phyloP scores from a whole-genome alignment of 495 filamentous ascomycete genomes.

The Cercophora newfieldiana region DNA sequence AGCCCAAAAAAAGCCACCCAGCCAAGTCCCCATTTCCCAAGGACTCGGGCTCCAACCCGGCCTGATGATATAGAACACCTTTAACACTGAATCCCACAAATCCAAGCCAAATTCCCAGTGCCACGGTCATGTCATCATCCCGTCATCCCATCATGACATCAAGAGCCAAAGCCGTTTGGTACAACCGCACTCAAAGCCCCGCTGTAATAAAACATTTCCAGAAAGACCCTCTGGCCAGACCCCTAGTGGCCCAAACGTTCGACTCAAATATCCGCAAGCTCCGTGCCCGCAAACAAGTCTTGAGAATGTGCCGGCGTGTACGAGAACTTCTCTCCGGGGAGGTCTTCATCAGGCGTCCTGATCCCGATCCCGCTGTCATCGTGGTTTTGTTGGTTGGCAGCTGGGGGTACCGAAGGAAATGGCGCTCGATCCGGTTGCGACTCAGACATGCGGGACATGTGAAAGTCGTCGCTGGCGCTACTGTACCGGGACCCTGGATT shows the following conservation, averaged over 20 bases:
- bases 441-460: constrained; percentile 35
- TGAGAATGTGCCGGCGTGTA: constrained; percentile 34
- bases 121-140: constrained; percentile 27
- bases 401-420: constrained; percentile 38
- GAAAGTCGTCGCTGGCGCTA: constrained; percentile 47
- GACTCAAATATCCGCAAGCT: constrained; percentile 24
- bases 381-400: constrained; percentile 42
- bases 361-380: constrained; percentile 76
- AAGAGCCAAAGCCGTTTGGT: constrained; percentile 11
- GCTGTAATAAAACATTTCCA: constrained; percentile 26
- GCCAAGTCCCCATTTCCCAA: neutral
- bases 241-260: constrained; percentile 16
- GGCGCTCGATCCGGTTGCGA: constrained; percentile 45
- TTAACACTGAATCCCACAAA: constrained; percentile 7
- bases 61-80: neutral
- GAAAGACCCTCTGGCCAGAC: neutral
- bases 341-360: constrained; percentile 59
- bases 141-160: constrained; percentile 25
- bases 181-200: constrained; percentile 21
- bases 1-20: constrained; percentile 6
- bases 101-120: constrained; percentile 15
- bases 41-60: neutral
- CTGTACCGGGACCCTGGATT: constrained; percentile 43
- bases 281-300: constrained; percentile 33
- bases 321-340: constrained; percentile 54